Conservation (phyloP, 2,329 filamentous ascomycete species). For the Aspergillus pseudoviridinutans region DNA sequence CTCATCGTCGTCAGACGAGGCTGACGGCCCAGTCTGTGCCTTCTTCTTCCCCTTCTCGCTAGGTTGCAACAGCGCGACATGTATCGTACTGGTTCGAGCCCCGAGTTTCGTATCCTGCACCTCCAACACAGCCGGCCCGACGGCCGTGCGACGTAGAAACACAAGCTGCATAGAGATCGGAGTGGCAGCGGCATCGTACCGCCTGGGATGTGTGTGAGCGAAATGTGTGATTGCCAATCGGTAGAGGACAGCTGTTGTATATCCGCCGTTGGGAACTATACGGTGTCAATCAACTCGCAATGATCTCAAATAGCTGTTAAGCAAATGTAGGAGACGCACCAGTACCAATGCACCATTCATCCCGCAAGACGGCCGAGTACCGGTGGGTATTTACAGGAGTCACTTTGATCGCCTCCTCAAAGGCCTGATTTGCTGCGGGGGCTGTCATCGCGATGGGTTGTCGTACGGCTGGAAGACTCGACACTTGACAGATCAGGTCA, state of each 20-base stretch:
- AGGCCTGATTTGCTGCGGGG: constrained; percentile 23
- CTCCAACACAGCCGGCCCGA: constrained; percentile 53
- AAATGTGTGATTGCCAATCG: constrained; percentile 59
- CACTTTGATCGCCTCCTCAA: constrained; percentile 36
- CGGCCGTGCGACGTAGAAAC: constrained; percentile 61
- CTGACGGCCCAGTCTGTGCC: neutral
- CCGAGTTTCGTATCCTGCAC: constrained; percentile 64
- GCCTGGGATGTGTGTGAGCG: constrained; percentile 53
- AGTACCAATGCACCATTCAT: constrained; percentile 63
- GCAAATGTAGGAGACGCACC: constrained; percentile 40
- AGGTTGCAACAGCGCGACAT: constrained; percentile 52
- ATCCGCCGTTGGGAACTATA: constrained; percentile 67
- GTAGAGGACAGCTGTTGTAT: constrained; percentile 61
- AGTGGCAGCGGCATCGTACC: constrained; percentile 47
- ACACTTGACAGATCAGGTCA: neutral
- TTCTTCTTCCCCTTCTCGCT: constrained; percentile 28
- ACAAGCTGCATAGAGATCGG: constrained; percentile 62
- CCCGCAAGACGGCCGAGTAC: constrained; percentile 53
- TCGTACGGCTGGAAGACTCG: neutral
- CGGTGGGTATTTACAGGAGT: constrained; percentile 47
- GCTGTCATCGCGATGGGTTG: neutral
- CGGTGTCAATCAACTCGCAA: constrained; percentile 5
- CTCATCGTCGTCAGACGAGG: constrained; percentile 25
- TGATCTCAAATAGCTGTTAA: neutral
- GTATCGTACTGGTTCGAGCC: constrained; percentile 59